Percentiles rank a stretch among this genome's conserved stretches.
Evolutionary conservation across 768 basidiomycete species (phyloP).

Genomic region (Amanita pseudoporphyria): DNA sequence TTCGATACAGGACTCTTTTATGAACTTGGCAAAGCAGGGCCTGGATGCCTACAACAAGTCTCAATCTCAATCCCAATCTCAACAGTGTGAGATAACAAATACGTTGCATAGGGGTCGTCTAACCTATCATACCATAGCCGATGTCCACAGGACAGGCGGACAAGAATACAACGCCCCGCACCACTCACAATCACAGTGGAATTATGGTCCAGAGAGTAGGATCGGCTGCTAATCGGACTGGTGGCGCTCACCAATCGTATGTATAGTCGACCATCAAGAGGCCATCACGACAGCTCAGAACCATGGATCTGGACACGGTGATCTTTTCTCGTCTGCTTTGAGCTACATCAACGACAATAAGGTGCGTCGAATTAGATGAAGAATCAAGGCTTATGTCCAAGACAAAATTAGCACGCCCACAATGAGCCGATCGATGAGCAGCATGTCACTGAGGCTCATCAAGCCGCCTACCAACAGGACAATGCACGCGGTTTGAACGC

Average conservation of each 20-base stretch:
- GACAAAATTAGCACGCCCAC: slow-evolving; percentile 34
- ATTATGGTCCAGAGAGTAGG: slow-evolving; percentile 22
- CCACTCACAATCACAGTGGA: slow-evolving; percentile 23
- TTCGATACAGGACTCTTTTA: slow-evolving; percentile 45
- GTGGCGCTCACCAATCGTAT: not conserved
- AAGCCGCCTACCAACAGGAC: slow-evolving; percentile 48
- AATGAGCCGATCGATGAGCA: slow-evolving; percentile 59
- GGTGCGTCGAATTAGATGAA: slow-evolving; percentile 21
- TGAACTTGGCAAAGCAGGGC: slow-evolving; percentile 64
- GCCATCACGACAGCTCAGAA: slow-evolving; percentile 45
- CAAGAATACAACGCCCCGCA: slow-evolving; percentile 52
- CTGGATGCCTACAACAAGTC: slow-evolving; percentile 42
- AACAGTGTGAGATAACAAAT: slow-evolving; percentile 22
- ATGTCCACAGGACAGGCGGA: slow-evolving; percentile 50
- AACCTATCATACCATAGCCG: slow-evolving; percentile 21
- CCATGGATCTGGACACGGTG: slow-evolving; percentile 47
- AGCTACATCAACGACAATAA: slow-evolving; percentile 42
- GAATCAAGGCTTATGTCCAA: not conserved
- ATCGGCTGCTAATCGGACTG: not conserved
- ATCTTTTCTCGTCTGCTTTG: slow-evolving; percentile 48
- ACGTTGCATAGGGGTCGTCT: slow-evolving; percentile 12
- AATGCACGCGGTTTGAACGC: slow-evolving; percentile 47
- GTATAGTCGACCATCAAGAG: slow-evolving; percentile 53
- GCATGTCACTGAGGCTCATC: slow-evolving; percentile 48
- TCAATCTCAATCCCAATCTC: slow-evolving; percentile 43